These are phyloP conservation scores for Aspergillus ellipticus DNA, from an alignment of 495 filamentous ascomycete species.

Conservation along the genomic window DNA sequence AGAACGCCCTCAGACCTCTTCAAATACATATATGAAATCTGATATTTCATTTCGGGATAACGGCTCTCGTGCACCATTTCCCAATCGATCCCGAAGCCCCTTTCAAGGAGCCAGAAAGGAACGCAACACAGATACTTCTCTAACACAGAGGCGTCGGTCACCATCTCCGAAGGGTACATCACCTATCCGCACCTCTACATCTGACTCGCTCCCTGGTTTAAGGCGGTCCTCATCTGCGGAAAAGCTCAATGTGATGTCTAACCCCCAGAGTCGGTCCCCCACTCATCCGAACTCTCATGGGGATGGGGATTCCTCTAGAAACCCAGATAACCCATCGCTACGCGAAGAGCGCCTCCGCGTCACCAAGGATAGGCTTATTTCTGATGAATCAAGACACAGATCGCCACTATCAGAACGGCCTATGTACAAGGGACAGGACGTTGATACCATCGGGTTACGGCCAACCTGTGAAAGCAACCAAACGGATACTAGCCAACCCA, in stretches of 20 bases:
- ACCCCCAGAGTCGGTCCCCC: slow-evolving; percentile 27
- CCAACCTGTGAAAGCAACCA: slow-evolving; percentile 4
- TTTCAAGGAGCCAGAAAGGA: slow-evolving; percentile 18
- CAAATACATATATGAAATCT: slow-evolving; percentile 23
- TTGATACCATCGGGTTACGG: neutral
- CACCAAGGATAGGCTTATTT: slow-evolving; percentile 2
- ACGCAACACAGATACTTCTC: slow-evolving; percentile 9
- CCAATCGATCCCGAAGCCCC: slow-evolving; percentile 24
- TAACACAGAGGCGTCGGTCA: slow-evolving; percentile 20
- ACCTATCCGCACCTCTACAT: slow-evolving; percentile 28
- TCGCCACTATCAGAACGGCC: slow-evolving; percentile 6
- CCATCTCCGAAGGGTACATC: slow-evolving; percentile 26
- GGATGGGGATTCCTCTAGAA: slow-evolving; percentile 6
- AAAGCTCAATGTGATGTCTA: slow-evolving; percentile 15
- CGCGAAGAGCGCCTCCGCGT: slow-evolving; percentile 1
- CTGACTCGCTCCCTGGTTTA: slow-evolving; percentile 37
- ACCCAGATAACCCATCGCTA: slow-evolving; percentile 2
- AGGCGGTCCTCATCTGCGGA: slow-evolving; percentile 38
- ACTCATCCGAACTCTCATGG: slow-evolving; percentile 7
- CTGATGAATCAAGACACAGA: slow-evolving; percentile 5
- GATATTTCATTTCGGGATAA: slow-evolving; percentile 29
- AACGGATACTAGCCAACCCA: slow-evolving; percentile 6
- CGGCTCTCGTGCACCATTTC: slow-evolving; percentile 9
- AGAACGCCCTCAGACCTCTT: slow-evolving; percentile 16
- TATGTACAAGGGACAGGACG: slow-evolving; percentile 5